Evolutionary conservation across 441 rosid species (phyloP).

Genomic region (Adansonia gregorii): DNA sequence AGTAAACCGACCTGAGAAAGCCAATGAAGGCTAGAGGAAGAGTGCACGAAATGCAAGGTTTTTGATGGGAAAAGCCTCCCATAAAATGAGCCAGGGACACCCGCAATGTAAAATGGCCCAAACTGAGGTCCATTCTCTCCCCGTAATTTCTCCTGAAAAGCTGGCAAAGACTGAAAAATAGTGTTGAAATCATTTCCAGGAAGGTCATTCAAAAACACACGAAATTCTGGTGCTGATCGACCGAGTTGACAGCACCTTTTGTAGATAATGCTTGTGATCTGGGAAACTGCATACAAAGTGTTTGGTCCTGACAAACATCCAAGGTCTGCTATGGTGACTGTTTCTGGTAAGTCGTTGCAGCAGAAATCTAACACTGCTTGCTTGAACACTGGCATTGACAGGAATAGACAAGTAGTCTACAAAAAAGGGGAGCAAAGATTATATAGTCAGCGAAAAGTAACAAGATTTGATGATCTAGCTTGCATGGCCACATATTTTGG

Average conservation of each 20-base stretch:
- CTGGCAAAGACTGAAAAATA: conserved; percentile 42
- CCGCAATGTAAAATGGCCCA: conserved; percentile 39
- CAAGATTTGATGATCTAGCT: not conserved
- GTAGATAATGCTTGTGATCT: conserved; percentile 29
- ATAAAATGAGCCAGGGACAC: conserved; percentile 47
- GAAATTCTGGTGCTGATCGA: conserved; percentile 33
- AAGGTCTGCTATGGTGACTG: conserved; percentile 39
- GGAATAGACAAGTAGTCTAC: conserved; percentile 19
- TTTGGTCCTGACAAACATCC: conserved; percentile 58
- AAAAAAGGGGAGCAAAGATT: not conserved
- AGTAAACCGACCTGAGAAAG: conserved; percentile 49
- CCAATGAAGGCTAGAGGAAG: conserved; percentile 50
- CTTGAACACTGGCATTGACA: conserved; percentile 29
- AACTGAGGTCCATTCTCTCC: conserved; percentile 38
- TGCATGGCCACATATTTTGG: not conserved
- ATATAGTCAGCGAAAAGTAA: not conserved
- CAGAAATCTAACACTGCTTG: conserved; percentile 35
- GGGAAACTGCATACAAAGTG: conserved; percentile 31
- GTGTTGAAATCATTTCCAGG: conserved; percentile 43
- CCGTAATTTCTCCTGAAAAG: conserved; percentile 37
- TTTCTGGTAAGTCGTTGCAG: conserved; percentile 21
- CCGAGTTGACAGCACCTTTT: conserved; percentile 26
- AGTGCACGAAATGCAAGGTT: conserved; percentile 47
- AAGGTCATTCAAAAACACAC: conserved; percentile 38
- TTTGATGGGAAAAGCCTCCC: conserved; percentile 25